Conservation (phyloP, 208 protist genomes). For the Herpetomonas tarakana region DNA sequence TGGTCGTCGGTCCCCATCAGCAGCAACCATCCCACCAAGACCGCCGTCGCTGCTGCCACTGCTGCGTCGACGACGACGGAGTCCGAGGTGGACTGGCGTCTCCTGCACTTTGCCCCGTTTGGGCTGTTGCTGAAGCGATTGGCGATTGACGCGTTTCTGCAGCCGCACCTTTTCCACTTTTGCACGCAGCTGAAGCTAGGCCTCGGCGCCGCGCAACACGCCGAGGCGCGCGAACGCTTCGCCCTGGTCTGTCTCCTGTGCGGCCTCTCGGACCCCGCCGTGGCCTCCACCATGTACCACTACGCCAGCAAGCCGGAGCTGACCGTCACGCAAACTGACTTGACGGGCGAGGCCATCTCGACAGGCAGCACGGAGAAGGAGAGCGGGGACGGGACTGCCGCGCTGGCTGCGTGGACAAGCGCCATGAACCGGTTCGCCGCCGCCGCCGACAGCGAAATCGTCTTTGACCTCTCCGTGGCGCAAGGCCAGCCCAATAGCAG, state of each 20-base stretch:
- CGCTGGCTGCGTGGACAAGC: constrained; percentile 34
- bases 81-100: constrained; percentile 45
- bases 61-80: constrained; percentile 1
- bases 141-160: constrained; percentile 30
- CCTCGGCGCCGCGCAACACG: constrained; percentile 32
- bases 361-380: constrained; percentile 5
- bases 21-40: too few relatives aligned
- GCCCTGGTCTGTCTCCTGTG: constrained; percentile 37
- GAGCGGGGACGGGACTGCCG: background rate
- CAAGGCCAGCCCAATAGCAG: background rate
- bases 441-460: constrained; percentile 24
- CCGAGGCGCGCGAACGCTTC: constrained; percentile 39
- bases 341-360: constrained; percentile 3
- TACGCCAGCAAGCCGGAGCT: constrained; percentile 13
- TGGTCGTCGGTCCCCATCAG: too few relatives aligned
- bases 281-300: constrained; percentile 55
- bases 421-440: constrained; percentile 45
- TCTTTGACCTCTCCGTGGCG: constrained; percentile 11
- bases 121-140: constrained; percentile 49
- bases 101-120: constrained; percentile 53
- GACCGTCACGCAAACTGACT: constrained; percentile 8
- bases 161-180: constrained; percentile 57
- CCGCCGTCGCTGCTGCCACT: background rate
- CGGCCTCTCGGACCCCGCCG: constrained; percentile 25
- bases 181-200: constrained; percentile 56